A percentile compares a stretch with the other conserved stretches of the same genome.
Evolutionary conservation across 208 protist species (phyloP).

Genomic region (Acanthamoeba sp.): DNA sequence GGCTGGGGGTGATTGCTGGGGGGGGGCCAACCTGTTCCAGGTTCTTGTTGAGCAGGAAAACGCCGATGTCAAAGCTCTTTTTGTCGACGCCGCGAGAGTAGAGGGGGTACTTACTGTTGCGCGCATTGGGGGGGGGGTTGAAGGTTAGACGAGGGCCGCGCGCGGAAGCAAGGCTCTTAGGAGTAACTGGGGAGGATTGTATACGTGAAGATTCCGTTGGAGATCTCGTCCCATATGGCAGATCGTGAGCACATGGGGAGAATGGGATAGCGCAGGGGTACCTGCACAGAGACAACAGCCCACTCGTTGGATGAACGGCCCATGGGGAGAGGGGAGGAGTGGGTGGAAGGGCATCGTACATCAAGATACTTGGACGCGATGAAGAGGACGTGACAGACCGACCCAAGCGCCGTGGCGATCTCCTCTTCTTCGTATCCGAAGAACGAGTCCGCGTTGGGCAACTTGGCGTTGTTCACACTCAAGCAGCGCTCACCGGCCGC

Average conservation of each 20-base stretch:
- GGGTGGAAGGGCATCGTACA: not conserved
- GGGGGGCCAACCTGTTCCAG: constrained; percentile 56
- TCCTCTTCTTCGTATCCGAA: constrained; percentile 73
- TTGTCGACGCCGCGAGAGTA: constrained; percentile 71
- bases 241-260: constrained; percentile 70
- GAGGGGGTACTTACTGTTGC: constrained; percentile 33
- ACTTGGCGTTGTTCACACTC: not conserved
- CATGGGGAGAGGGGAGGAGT: not conserved
- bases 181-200: not conserved
- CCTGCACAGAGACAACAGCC: not conserved
- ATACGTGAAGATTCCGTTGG: not conserved
- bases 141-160: not conserved
- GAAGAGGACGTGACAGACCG: constrained; percentile 53
- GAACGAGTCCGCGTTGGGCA: constrained; percentile 67
- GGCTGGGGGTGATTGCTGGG: too few relatives aligned
- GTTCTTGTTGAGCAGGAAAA: constrained; percentile 77
- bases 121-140: not conserved
- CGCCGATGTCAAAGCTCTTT: constrained; percentile 70
- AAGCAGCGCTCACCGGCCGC: not conserved
- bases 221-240: constrained; percentile 72
- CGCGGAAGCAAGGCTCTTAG: not conserved
- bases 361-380: constrained; percentile 74
- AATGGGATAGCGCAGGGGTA: constrained; percentile 74
- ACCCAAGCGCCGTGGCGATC: constrained; percentile 70
- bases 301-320: too few relatives aligned